phyloP scores from a whole-genome alignment of 23 red algal species.

The Gracilaria domingensis region DNA sequence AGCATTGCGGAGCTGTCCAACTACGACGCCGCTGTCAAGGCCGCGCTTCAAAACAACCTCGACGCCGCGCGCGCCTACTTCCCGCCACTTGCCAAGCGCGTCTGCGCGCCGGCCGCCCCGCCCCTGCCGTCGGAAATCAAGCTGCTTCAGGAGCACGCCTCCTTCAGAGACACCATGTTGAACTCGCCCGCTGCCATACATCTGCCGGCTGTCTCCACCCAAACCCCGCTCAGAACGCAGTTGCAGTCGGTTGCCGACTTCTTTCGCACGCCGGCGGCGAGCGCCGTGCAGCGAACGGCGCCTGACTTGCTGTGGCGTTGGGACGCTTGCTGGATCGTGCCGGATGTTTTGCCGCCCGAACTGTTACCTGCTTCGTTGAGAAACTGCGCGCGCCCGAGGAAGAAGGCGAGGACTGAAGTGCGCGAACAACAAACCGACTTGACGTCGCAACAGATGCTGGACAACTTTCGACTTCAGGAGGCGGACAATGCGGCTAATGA shows the following conservation, averaged over 20 bases:
- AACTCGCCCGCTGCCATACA: conserved; percentile 24
- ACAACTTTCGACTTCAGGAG: neutral
- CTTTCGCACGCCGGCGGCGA: neutral
- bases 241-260: neutral
- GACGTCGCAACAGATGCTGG: neutral
- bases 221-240: neutral
- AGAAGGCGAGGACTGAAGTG: neutral
- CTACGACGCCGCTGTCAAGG: conserved; percentile 39
- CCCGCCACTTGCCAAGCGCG: neutral
- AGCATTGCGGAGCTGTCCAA: conserved; percentile 44
- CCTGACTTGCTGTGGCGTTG: conserved; percentile 9
- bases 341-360: conserved; percentile 34
- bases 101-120: neutral
- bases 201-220: neutral
- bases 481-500: neutral
- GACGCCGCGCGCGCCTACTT: conserved; percentile 66
- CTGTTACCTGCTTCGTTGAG: conserved; percentile 10
- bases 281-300: neutral
- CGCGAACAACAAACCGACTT: neutral
- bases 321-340: conserved; percentile 39
- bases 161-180: neutral
- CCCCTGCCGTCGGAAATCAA: conserved; percentile 27
- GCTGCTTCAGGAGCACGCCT: neutral
- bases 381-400: neutral
- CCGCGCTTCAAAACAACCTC: conserved; percentile 7